phyloP scores from a whole-genome alignment of 1,284 basidiomycete genomes.

The Stereum hirsutum region DNA sequence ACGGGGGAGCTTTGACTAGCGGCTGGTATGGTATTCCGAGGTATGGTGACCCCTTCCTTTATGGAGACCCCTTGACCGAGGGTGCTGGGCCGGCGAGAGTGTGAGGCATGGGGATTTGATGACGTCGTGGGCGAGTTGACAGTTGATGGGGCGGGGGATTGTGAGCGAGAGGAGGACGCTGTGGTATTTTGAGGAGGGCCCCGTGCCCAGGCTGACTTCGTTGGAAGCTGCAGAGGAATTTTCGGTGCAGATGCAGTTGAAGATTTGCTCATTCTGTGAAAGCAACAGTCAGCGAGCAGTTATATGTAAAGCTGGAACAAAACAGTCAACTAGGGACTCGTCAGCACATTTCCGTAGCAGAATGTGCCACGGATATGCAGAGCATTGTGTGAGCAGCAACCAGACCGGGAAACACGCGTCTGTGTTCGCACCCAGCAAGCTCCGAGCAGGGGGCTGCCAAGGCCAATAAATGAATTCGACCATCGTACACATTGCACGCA shows the following conservation, averaged over 20 bases:
- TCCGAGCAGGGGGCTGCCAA: background rate
- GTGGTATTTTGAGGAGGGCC: conserved; percentile 59
- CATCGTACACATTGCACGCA: too few relatives aligned
- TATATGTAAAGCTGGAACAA: too few relatives aligned
- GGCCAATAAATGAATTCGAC: too few relatives aligned
- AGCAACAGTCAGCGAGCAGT: too few relatives aligned
- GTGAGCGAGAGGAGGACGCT: conserved; percentile 59
- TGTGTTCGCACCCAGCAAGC: background rate
- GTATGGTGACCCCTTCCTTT: conserved; percentile 66
- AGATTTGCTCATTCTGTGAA: conserved; percentile 76
- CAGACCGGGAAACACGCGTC: background rate
- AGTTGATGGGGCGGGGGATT: conserved; percentile 57
- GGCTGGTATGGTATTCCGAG: conserved; percentile 44
- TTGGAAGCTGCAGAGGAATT: conserved; percentile 58
- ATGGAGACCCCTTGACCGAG: conserved; percentile 60
- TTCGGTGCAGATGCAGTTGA: conserved; percentile 62
- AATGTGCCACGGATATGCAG: background rate
- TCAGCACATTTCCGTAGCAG: too few relatives aligned
- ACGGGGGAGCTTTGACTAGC: conserved; percentile 53
- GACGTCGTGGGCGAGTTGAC: conserved; percentile 33
- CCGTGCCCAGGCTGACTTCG: conserved; percentile 77
- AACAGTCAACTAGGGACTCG: too few relatives aligned
- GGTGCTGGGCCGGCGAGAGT: conserved; percentile 64
- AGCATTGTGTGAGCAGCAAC: background rate
- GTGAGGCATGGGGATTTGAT: conserved; percentile 27